phyloP scores from a whole-genome alignment of 192 early-diverging fungal species.

The Kickxella alabastrina region DNA sequence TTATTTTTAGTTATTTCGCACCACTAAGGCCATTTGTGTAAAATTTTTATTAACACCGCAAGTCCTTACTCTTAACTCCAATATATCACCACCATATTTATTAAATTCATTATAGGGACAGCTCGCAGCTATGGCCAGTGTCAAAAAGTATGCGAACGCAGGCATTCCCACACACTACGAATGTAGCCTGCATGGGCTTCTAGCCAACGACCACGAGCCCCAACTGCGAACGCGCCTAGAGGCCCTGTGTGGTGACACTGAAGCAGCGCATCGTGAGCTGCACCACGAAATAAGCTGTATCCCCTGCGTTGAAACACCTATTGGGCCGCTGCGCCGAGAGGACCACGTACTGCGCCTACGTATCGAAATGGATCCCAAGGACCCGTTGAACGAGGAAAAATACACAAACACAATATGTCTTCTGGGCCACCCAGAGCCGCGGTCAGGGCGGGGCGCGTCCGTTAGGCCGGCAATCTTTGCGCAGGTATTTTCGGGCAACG shows the following conservation, averaged over 20 bases:
- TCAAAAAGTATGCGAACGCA: conserved; percentile 31
- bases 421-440: conserved; percentile 69
- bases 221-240: conserved; percentile 62
- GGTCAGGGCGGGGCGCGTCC: conserved; percentile 55
- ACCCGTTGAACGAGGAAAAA: conserved; percentile 35
- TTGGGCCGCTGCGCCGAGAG: conserved; percentile 68
- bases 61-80: no score
- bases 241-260: conserved; percentile 63
- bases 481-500: conserved; percentile 60
- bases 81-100: neutral
- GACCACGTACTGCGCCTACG: conserved; percentile 66
- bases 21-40: neutral
- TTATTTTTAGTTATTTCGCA: neutral
- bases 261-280: conserved; percentile 53
- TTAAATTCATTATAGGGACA: no score
- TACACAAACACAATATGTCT: conserved; percentile 60
- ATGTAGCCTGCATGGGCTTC: conserved; percentile 57
- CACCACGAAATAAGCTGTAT: conserved; percentile 68
- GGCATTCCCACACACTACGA: conserved; percentile 49
- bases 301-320: conserved; percentile 64
- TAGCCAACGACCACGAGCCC: conserved; percentile 46
- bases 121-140: conserved; percentile 34
- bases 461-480: conserved; percentile 64
- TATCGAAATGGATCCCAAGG: conserved; percentile 47
- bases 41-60: neutral